Evolutionary conservation across 352 stramenopile genomes (phyloP).

Genomic region (Globisporangium cystogenes): DNA sequence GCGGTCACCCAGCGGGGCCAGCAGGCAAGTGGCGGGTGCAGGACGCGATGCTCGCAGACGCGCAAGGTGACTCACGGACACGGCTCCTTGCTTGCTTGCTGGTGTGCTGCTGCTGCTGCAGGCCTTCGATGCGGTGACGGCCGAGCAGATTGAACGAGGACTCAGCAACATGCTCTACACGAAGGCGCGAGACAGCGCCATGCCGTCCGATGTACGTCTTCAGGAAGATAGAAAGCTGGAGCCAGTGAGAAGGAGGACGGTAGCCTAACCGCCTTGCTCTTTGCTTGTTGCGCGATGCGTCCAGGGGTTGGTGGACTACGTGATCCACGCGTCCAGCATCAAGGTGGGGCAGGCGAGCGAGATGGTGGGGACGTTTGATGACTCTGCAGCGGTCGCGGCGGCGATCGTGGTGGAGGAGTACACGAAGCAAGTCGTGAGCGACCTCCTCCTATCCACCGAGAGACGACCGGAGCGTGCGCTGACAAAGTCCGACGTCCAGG

Average conservation of each 20-base stretch:
- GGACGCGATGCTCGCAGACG: background rate
- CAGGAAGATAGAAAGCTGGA: too few species aligned
- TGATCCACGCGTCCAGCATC: slow-evolving; percentile 59
- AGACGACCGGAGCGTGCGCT: background rate
- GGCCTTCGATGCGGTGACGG: background rate
- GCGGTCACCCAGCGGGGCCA: background rate
- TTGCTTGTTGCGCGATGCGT: slow-evolving; percentile 4
- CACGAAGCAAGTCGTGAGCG: slow-evolving; percentile 49
- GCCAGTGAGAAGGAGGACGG: too few species aligned
- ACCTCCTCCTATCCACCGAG: slow-evolving; percentile 11
- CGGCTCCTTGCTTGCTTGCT: background rate
- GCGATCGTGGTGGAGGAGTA: slow-evolving; percentile 82
- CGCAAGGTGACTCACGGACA: background rate
- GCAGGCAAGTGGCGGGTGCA: background rate
- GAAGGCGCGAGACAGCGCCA: slow-evolving; percentile 28
- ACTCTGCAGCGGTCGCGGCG: slow-evolving; percentile 58
- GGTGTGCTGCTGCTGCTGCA: background rate
- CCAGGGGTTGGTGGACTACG: slow-evolving; percentile 66
- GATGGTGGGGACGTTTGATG: slow-evolving; percentile 75
- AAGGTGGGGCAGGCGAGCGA: slow-evolving; percentile 55
- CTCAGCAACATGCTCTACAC: slow-evolving; percentile 41
- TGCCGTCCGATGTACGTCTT: slow-evolving; percentile 47
- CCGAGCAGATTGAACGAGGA: slow-evolving; percentile 23
- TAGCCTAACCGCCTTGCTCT: background rate
- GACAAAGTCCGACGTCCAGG: slow-evolving; percentile 27